Evolutionary conservation across 2,329 filamentous ascomycete genomes (phyloP).

Genomic region (Pestalotiopsis fici): DNA sequence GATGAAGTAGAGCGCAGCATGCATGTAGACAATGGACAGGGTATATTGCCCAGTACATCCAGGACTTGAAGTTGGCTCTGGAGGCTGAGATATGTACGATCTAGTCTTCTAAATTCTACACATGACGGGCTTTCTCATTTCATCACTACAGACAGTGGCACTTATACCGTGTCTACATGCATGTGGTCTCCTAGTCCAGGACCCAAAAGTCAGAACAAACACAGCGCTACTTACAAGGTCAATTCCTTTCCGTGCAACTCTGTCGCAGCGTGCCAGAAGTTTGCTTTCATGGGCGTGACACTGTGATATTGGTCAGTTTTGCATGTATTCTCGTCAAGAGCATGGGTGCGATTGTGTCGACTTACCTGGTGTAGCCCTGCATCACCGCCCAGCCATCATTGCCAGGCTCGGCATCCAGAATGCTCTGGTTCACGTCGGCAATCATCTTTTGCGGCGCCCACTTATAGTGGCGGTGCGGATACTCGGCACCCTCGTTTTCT

Average conservation of each 20-base stretch:
- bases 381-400: conserved; percentile 94
- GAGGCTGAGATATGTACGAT: not conserved
- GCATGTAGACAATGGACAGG: conserved; percentile 3
- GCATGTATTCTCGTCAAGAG: not conserved
- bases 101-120: conserved; percentile 27
- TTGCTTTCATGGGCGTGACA: conserved; percentile 87
- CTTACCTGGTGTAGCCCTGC: conserved; percentile 81
- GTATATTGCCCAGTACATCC: not conserved
- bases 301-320: conserved; percentile 43
- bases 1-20: not conserved
- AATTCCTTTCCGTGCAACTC: conserved; percentile 70
- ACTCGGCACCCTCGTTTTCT: conserved; percentile 41
- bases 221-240: conserved; percentile 72
- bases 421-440: conserved; percentile 82
- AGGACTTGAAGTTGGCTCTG: not conserved
- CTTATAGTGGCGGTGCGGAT: conserved; percentile 87
- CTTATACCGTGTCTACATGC: conserved; percentile 1
- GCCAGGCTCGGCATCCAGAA: conserved; percentile 76
- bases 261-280: conserved; percentile 78
- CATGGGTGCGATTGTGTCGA: conserved; percentile 14
- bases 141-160: not conserved
- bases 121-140: conserved; percentile 11
- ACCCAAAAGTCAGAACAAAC: not conserved
- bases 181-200: not conserved
- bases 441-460: conserved; percentile 78